Evolutionary conservation across 345 rosid genomes (phyloP).

Genomic region (Camelina laxa): DNA sequence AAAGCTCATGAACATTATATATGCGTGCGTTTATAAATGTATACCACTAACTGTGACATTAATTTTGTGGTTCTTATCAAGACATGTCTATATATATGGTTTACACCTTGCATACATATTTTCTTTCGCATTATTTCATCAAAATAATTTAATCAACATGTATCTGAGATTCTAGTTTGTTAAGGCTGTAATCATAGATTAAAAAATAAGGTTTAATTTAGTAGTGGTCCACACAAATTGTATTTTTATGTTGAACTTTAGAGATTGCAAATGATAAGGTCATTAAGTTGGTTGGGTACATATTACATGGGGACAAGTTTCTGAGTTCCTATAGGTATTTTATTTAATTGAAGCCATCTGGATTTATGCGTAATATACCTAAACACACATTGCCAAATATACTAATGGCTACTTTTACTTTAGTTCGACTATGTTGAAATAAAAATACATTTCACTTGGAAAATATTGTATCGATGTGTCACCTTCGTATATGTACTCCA

Average conservation of each 20-base stretch:
- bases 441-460: background rate
- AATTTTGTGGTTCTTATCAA: conserved; percentile 5
- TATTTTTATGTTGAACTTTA: conserved; percentile 15
- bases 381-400: conserved; percentile 21
- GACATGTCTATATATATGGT: conserved; percentile 12
- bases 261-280: conserved; percentile 38
- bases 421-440: conserved; percentile 11
- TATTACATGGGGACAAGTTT: conserved; percentile 41
- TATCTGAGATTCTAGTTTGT: conserved; percentile 27
- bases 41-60: conserved; percentile 10
- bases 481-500: conserved; percentile 11
- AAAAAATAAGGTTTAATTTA: background rate
- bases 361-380: conserved; percentile 29
- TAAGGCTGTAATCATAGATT: conserved; percentile 24
- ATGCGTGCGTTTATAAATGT: background rate
- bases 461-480: background rate
- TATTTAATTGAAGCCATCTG: conserved; percentile 28
- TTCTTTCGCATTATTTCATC: conserved; percentile 6
- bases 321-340: conserved; percentile 4
- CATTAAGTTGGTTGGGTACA: conserved; percentile 41
- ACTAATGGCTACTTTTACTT: conserved; percentile 25
- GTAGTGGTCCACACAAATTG: conserved; percentile 35
- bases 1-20: background rate
- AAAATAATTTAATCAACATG: background rate
- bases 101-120: conserved; percentile 16